A percentile compares a stretch with the other conserved stretches of the same genome.
Conservation (phyloP, 257 asterid genomes). For the Sherardia arvensis region DNA sequence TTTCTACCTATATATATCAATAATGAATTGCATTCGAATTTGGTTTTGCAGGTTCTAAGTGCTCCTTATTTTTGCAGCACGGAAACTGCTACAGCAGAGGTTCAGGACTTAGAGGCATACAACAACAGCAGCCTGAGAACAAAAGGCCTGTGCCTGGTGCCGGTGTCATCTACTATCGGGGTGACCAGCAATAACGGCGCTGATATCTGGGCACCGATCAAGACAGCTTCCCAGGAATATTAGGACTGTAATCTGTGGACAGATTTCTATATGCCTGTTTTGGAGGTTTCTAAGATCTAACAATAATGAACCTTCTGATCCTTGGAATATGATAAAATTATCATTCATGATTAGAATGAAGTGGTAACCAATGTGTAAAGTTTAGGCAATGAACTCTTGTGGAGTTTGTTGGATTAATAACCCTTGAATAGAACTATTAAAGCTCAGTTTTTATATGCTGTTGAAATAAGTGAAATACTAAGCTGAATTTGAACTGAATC, state of each 20-base stretch:
- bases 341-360: background rate
- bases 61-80: constrained; percentile 66
- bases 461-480: too few relatives aligned
- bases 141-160: constrained; percentile 76
- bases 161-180: constrained; percentile 47
- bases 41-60: constrained; percentile 57
- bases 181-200: constrained; percentile 84
- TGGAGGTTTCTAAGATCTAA: constrained; percentile 5
- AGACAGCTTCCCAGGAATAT: constrained; percentile 26
- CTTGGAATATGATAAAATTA: background rate
- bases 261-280: constrained; percentile 5
- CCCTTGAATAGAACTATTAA: too few relatives aligned
- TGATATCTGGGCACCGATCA: constrained; percentile 91
- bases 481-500: too few relatives aligned
- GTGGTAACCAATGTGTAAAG: constrained; percentile 8
- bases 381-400: constrained; percentile 10
- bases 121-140: constrained; percentile 39
- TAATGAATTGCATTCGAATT: background rate
- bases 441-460: too few relatives aligned
- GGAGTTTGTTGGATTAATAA: constrained; percentile 2
- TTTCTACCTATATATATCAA: too few relatives aligned
- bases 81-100: constrained; percentile 33
- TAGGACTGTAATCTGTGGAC: constrained; percentile 16
- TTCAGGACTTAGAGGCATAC: constrained; percentile 40
- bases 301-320: constrained; percentile 6